phyloP scores from a whole-genome alignment of 2,329 filamentous ascomycete species.

The Ceratocystis papillata region DNA sequence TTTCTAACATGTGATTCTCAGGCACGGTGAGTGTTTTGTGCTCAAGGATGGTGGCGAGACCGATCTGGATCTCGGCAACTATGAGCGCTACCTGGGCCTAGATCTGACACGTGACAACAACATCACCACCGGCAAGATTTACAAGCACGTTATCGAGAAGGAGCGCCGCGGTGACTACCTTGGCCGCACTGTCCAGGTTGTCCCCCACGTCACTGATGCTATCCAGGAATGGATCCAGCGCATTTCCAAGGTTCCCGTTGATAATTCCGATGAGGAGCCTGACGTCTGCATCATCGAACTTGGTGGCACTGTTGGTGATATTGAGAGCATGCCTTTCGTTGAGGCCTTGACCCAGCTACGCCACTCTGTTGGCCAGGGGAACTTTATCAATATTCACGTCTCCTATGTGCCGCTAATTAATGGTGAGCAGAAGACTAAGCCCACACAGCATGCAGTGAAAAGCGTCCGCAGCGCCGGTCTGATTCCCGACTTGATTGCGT shows the following conservation, averaged over 20 bases:
- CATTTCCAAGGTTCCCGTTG: constrained; percentile 74
- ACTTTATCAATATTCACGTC: constrained; percentile 83
- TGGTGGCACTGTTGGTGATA: constrained; percentile 61
- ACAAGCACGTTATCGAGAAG: constrained; percentile 73
- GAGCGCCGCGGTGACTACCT: constrained; percentile 63
- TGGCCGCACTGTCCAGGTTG: constrained; percentile 79
- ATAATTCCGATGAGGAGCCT: constrained; percentile 69
- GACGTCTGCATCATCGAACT: constrained; percentile 71
- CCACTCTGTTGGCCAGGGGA: constrained; percentile 59
- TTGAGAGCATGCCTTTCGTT: constrained; percentile 79
- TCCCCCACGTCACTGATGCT: constrained; percentile 82
- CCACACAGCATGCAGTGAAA: constrained; percentile 82
- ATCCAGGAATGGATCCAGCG: constrained; percentile 89
- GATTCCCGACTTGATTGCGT: constrained; percentile 71
- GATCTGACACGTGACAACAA: constrained; percentile 80
- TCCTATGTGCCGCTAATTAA: constrained; percentile 65
- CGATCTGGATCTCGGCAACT: constrained; percentile 48
- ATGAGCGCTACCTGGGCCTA: constrained; percentile 48
- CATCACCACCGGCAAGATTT: constrained; percentile 96
- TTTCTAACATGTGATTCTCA: constrained; percentile 29
- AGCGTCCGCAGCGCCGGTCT: constrained; percentile 72
- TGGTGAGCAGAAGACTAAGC: constrained; percentile 87
- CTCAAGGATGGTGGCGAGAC: constrained; percentile 65
- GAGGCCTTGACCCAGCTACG: constrained; percentile 74
- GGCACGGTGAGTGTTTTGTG: constrained; percentile 84